Evolutionary conservation across 768 basidiomycete species (phyloP).

Genomic region (Auriscalpium microsporum): DNA sequence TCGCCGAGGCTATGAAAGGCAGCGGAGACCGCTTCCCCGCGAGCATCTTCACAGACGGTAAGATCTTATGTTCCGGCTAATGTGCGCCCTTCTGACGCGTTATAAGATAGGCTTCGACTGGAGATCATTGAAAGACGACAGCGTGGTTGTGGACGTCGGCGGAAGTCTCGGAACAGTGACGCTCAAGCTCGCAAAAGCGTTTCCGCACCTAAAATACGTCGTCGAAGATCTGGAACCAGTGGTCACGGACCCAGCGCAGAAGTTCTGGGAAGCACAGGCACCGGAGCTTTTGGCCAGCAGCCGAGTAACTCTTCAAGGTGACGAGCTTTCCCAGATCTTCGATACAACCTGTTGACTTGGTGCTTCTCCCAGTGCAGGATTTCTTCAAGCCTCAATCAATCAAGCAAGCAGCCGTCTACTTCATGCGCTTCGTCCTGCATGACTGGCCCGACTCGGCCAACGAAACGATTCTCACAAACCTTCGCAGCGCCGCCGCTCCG

Average conservation of each 20-base stretch:
- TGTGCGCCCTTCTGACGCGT: neutral
- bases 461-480: slow-evolving; percentile 13
- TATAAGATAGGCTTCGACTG: slow-evolving; percentile 27
- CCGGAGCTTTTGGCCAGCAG: neutral
- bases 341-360: neutral
- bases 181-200: slow-evolving; percentile 25
- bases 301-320: slow-evolving; percentile 5
- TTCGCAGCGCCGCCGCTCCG: slow-evolving; percentile 15
- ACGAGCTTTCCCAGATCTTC: neutral
- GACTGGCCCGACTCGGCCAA: slow-evolving; percentile 17
- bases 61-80: neutral
- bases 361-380: slow-evolving; percentile 1
- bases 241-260: slow-evolving; percentile 1
- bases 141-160: slow-evolving; percentile 33
- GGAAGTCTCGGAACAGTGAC: slow-evolving; percentile 31
- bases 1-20: slow-evolving; percentile 1
- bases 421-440: slow-evolving; percentile 18
- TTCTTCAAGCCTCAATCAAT: slow-evolving; percentile 15
- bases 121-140: slow-evolving; percentile 20
- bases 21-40: neutral
- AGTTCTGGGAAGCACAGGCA: slow-evolving; percentile 3
- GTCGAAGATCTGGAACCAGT: slow-evolving; percentile 24
- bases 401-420: slow-evolving; percentile 17
- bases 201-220: slow-evolving; percentile 28
- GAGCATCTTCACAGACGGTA: neutral